phyloP scores from a whole-genome alignment of 164 flowering plant genomes.

The Akebia trifoliata region DNA sequence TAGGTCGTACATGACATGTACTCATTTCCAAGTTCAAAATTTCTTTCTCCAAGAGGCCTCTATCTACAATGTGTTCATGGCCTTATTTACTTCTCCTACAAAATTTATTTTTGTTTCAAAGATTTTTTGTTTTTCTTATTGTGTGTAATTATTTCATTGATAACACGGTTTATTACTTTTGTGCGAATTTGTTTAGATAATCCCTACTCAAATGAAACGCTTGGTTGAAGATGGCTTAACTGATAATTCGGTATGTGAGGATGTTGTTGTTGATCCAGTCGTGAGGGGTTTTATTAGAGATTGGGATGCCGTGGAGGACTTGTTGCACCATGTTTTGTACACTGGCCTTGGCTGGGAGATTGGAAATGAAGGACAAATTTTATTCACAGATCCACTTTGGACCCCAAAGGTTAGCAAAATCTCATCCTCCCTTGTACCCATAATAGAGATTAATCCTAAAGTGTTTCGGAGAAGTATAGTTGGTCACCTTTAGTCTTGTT shows the following conservation, averaged over 20 bases:
- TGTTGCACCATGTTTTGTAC: conserved; percentile 77
- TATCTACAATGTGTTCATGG: too few species aligned
- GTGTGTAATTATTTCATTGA: too few species aligned
- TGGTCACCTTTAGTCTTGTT: not conserved
- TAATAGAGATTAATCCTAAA: not conserved
- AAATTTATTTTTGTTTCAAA: too few species aligned
- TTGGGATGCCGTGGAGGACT: conserved; percentile 99
- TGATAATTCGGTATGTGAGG: conserved; percentile 47
- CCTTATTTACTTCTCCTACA: too few species aligned
- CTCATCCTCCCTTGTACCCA: not conserved
- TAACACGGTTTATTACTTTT: too few species aligned
- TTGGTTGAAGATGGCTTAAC: conserved; percentile 56
- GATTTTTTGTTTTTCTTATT: too few species aligned
- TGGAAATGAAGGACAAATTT: conserved; percentile 94
- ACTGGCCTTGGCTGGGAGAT: conserved; percentile 95
- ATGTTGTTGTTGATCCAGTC: conserved; percentile 67
- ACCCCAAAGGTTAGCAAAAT: conserved; percentile 78
- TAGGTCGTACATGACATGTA: too few species aligned
- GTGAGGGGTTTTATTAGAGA: conserved; percentile 79
- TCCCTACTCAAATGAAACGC: conserved; percentile 85
- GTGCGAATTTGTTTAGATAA: conserved; percentile 39
- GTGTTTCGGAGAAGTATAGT: conserved; percentile 2
- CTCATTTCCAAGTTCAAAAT: too few species aligned
- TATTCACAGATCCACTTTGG: conserved; percentile 89
- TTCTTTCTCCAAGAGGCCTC: too few species aligned